These are phyloP conservation scores for Pisolithus thermaeus DNA, from an alignment of 1,284 basidiomycete species.

Conservation along the genomic window DNA sequence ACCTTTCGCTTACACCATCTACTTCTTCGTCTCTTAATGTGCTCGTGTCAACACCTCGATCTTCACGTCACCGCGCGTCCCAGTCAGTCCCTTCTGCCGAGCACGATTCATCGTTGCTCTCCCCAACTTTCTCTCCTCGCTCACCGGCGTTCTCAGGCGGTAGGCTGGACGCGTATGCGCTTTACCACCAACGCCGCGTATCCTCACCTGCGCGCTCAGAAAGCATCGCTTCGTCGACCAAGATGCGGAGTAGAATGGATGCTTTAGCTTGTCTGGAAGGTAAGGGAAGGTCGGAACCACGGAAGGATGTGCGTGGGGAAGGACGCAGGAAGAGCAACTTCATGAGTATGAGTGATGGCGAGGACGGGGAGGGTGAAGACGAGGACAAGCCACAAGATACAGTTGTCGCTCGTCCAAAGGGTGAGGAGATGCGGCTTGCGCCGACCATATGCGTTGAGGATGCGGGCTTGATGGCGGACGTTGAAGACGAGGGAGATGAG, in stretches of 20 bases:
- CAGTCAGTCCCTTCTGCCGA: slow-evolving; percentile 9
- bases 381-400: slow-evolving; percentile 2
- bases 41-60: not conserved
- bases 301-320: slow-evolving; percentile 10
- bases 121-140: slow-evolving; percentile 2
- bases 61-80: slow-evolving; percentile 7
- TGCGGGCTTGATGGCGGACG: slow-evolving; percentile 21
- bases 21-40: slow-evolving; percentile 4
- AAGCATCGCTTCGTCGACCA: slow-evolving; percentile 26
- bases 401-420: not conserved
- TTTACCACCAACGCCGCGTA: not conserved
- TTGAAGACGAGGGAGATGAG: slow-evolving; percentile 26
- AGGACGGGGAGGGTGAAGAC: slow-evolving; percentile 34
- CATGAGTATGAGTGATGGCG: slow-evolving; percentile 62
- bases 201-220: slow-evolving; percentile 23
- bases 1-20: not conserved
- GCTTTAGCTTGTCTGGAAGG: slow-evolving; percentile 63
- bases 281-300: slow-evolving; percentile 23
- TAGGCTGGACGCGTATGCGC: slow-evolving; percentile 4
- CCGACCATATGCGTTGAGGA: slow-evolving; percentile 10
- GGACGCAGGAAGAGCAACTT: slow-evolving; percentile 40
- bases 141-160: slow-evolving; percentile 3
- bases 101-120: slow-evolving; percentile 2
- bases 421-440: not conserved
- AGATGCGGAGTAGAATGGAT: slow-evolving; percentile 34